Evolutionary conservation across 2,329 filamentous ascomycete species (phyloP), one percentile per base, ranked within the genome.

Genomic region (Claviceps monticola): DNA sequence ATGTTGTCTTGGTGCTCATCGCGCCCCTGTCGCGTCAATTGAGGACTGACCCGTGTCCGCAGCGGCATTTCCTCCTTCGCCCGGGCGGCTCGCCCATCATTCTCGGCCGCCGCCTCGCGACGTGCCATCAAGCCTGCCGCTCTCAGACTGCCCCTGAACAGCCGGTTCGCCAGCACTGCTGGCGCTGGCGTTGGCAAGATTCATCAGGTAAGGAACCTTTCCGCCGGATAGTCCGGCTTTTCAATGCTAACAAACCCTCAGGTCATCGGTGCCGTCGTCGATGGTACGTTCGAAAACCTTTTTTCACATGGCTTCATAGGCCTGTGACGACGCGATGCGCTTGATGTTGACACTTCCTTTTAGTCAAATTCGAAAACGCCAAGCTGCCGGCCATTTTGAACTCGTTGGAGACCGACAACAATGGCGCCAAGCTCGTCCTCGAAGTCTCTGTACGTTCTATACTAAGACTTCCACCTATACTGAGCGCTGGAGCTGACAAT

Each of bases 191-290:
- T 79, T 71, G 80, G 80, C 70, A 83, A 83, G 74, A 82, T 84
- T 66, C 74, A 84, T 74, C 80, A 84, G 76, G 78, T 80, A 66
- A 71, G 75, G 57, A 51, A n/a, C 48, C 51, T 3, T 56, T 51
- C 50, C 41, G 39, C 39, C 48, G 46, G 37, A 38, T 47, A 13
- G 48, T 23, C 19, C 21, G 46, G 48, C n/a, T 13, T 9, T 52
- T 29, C 49, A 54, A 16, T 8, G 61, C 65, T 71, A 64, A 71
- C 64, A 56, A 56, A 59, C 68, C 83, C 68, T 80, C 75, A 89
- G 77, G 90, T 96, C 73, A 96, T 96, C 76, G 90, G 93, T 86
- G 91, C 93, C 78, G 90, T 97, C 71, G 93, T 97, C 66, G 93
- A 97, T 77, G 89, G 88, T 95, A 79, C 77, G 86, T 79, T 49